These are phyloP conservation scores for Nakazawaea wickerhamii DNA, from an alignment of 805 yeast species.

Conservation along the genomic window DNA sequence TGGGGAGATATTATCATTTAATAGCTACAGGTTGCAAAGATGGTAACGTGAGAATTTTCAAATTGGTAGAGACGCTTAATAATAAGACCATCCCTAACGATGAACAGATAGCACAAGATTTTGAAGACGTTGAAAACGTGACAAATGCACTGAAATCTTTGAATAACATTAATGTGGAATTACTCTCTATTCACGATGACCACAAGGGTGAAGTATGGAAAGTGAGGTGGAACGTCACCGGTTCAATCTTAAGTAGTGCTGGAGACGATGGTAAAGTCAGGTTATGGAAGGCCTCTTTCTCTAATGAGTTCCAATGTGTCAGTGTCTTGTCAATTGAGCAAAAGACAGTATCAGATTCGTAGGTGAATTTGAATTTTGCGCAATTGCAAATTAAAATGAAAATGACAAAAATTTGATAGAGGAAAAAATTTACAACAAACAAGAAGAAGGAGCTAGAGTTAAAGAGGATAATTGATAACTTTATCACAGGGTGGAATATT, in stretches of 20 bases:
- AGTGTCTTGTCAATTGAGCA: conserved; percentile 70
- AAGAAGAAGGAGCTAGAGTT: too few relatives aligned
- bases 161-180: conserved; percentile 40
- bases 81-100: conserved; percentile 6
- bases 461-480: too few relatives aligned
- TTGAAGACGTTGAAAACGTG: conserved; percentile 15
- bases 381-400: too few relatives aligned
- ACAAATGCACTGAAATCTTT: conserved; percentile 16
- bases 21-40: conserved; percentile 96
- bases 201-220: conserved; percentile 93
- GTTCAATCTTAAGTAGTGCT: conserved; percentile 85
- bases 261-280: conserved; percentile 94
- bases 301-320: conserved; percentile 86
- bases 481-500: too few relatives aligned
- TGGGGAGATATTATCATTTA: conserved; percentile 84
- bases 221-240: conserved; percentile 92
- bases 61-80: conserved; percentile 42
- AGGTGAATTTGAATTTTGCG: too few relatives aligned
- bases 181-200: conserved; percentile 63
- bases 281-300: conserved; percentile 85
- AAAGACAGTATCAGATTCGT: too few relatives aligned
- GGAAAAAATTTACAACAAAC: too few relatives aligned
- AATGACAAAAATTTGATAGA: too few relatives aligned
- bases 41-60: conserved; percentile 84
- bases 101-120: conserved; percentile 10